Conservation (phyloP, 2,329 filamentous ascomycete genomes). For the Ophiostoma ips region DNA sequence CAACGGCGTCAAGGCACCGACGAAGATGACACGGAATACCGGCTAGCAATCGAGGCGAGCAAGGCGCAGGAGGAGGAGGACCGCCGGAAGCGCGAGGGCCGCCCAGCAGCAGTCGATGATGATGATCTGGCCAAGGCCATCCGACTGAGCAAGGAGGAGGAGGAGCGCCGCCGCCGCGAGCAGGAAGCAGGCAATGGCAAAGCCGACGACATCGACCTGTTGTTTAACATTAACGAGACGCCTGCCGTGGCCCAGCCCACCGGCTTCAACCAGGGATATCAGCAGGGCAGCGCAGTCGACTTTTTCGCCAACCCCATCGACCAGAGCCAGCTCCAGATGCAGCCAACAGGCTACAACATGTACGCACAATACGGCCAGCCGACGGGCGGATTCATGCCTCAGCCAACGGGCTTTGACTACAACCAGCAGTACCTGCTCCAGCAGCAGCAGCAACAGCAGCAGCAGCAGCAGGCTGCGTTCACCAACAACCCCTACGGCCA, state of each 20-base stretch:
- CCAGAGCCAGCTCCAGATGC: slow-evolving; percentile 58
- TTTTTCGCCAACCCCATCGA: slow-evolving; percentile 95
- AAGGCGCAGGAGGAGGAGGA: slow-evolving; percentile 93
- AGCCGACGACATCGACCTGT: slow-evolving; percentile 33
- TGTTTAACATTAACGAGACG: slow-evolving; percentile 55
- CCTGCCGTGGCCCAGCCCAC: slow-evolving; percentile 51
- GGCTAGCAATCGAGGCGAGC: slow-evolving; percentile 83
- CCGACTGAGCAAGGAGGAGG: slow-evolving; percentile 86
- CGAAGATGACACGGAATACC: slow-evolving; percentile 84
- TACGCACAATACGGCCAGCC: slow-evolving; percentile 38
- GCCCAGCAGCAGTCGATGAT: slow-evolving; percentile 46
- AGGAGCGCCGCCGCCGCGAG: slow-evolving; percentile 75
- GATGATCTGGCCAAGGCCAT: slow-evolving; percentile 92
- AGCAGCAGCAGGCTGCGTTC: slow-evolving; percentile 24
- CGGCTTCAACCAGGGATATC: slow-evolving; percentile 91
- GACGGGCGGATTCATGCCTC: slow-evolving; percentile 49
- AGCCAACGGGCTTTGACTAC: slow-evolving; percentile 49
- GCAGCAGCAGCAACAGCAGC: slow-evolving; percentile 27
- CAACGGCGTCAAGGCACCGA: slow-evolving; percentile 42
- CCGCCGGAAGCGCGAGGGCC: slow-evolving; percentile 53
- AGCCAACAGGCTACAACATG: slow-evolving; percentile 60
- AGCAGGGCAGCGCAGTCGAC: slow-evolving; percentile 91
- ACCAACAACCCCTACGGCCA: slow-evolving; percentile 23
- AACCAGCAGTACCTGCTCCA: slow-evolving; percentile 29
- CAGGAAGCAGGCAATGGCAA: slow-evolving; percentile 30